Evolutionary conservation across 257 asterid genomes (phyloP), one percentile per base, ranked within the genome.

Genomic region (Przewalskia tangutica): DNA sequence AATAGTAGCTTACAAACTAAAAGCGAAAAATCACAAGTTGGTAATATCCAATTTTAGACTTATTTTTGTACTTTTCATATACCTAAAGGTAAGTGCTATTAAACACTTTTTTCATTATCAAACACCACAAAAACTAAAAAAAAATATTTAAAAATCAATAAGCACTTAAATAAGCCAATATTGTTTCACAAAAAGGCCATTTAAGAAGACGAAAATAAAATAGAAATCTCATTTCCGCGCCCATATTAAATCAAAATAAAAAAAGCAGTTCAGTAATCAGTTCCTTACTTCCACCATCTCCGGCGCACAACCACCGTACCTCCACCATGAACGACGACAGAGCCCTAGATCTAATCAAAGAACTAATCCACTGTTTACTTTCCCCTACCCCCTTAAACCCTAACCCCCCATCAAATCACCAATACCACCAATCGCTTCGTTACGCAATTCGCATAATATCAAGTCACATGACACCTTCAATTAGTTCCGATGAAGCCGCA

Each of bases 381-480:
- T 76, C 66, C 88, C 62, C 88, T 60, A 5, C 68, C 68, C 8
- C 75, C 84, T 62, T 84, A 8, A 58, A 68, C 85, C 88, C 91
- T 77, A 83, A 87, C 87, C 91, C 87, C 5, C 1, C 32, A 27
- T 85, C 90, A 18, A n/a, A 79, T 58, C 89, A 86, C 48, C 90
- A 91, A 50, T 86, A 83, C 87, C 92, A 91, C 81, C 97, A 91
- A 81, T 90, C 98, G 58, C 88, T 96, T 1, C 90, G 89, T 64
- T 96, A 94, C 90, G 90, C 99, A 59, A 84, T 89, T 67, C 98
- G 99, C 80, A 91, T 96, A 70, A 94, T 96, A 62, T 92, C 94
- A 79, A 94, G 99, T 83, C 95, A 97, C 65, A 91, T 96, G 97
- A 89, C 92, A 34, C 97, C 97, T 3, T 92, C 98, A 62, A 90